Percentiles rank a stretch among this genome's conserved stretches.
Evolutionary conservation across 208 protist species (phyloP).

Genomic region (Leishmania lainsoni): DNA sequence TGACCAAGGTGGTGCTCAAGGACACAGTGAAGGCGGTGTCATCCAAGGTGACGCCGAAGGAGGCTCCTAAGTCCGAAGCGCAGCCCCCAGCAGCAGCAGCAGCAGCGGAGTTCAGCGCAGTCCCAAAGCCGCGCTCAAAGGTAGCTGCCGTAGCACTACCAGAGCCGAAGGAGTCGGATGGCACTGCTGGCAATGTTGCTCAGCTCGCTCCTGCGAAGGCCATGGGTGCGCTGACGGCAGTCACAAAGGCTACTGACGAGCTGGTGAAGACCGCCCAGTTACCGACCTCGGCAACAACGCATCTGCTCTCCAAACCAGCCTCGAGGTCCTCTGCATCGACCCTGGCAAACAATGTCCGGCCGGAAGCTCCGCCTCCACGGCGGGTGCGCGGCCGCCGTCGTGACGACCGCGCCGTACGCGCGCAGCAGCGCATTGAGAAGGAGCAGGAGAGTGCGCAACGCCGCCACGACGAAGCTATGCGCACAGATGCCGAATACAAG

Average conservation of each 20-base stretch:
- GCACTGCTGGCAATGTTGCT: conserved; percentile 22
- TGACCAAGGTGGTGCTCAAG: background rate
- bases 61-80: conserved; percentile 1
- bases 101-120: background rate
- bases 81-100: background rate
- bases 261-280: background rate
- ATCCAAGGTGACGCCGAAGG: background rate
- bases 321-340: background rate
- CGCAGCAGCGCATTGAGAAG: conserved; percentile 43
- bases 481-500: conserved; percentile 70
- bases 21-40: background rate
- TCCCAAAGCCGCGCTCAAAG: conserved; percentile 44
- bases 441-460: conserved; percentile 44
- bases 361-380: conserved; percentile 4
- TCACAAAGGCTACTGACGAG: background rate
- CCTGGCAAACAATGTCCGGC: background rate
- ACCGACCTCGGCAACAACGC: background rate
- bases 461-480: conserved; percentile 68
- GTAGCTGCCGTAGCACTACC: background rate
- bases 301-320: background rate
- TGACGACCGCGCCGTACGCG: conserved; percentile 25
- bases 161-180: background rate
- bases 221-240: background rate
- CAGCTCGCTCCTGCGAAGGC: conserved; percentile 36
- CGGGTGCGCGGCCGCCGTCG: conserved; percentile 38